Base-by-base conservation (phyloP, 2,329 filamentous ascomycete genomes). In the Venturia aucupariae region DNA sequence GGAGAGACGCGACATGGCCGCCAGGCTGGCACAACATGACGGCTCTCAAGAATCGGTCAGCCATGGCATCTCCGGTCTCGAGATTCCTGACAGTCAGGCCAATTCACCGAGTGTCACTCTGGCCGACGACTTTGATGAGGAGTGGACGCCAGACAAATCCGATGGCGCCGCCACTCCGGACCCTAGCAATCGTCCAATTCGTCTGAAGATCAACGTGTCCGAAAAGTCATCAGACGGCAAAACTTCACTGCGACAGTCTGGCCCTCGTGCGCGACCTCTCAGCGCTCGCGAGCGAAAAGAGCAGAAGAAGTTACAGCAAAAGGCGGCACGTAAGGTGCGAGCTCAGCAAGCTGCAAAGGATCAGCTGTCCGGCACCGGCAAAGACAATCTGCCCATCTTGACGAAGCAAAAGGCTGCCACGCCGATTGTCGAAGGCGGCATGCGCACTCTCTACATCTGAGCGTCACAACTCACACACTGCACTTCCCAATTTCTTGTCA, bases 281-380 rank as follows among this genome's bases (percentile, higher is more conserved):
- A 70, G 70, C n/a, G 73, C 75, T 32, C 69, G 75, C 61, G 74
- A 76, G 32, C 71, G 70, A 39, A 75, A 75, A 65, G 73, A 74
- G 63, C 73, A 75, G 54, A 73, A 75, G 67, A 78, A 78, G 71
- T 72, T 72, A 62, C 75, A 75, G 7, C 75, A 77, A 64, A 78
- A 78, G 63, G 73, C 75, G 17, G 76, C 75, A 32, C 71, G 74
- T 39, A 76, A 75, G 64, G 73, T 76, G 65, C 73, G 76, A 10
- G 68, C 72, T 46, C 73, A 74, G 62, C 70, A 68, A n/a, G 66
- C 65, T 10, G 62, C 68, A 7, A 48, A 65, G 32, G 44, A 27
- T 17, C 46, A 63, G 64, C 27, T 41, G 10, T 41, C 63, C 32
- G 41, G 32, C 17, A 24, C 32, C 15, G 59, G 59, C 44, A 39